phyloP scores from a whole-genome alignment of 2,329 filamentous ascomycete genomes.

The Fusarium austroafricanum region DNA sequence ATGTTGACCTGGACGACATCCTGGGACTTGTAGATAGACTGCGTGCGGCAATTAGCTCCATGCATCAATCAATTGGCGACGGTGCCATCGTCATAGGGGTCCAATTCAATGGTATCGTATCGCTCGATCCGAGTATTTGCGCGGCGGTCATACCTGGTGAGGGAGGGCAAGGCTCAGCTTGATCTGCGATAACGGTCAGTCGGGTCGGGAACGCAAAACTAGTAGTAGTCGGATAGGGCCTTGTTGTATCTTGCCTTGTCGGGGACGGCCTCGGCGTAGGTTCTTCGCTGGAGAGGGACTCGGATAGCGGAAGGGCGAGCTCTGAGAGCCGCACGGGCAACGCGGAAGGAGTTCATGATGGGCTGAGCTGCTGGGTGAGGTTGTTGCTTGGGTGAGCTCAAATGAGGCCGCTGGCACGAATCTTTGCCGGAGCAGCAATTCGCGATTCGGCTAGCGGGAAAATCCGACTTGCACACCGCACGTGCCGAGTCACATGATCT shows the following conservation, averaged over 20 bases:
- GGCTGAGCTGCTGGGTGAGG: slow-evolving; percentile 62
- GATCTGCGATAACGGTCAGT: slow-evolving; percentile 68
- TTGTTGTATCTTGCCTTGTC: slow-evolving; percentile 72
- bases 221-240: slow-evolving; percentile 21
- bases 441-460: slow-evolving; percentile 55
- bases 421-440: slow-evolving; percentile 58
- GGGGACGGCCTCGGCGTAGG: slow-evolving; percentile 87
- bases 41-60: slow-evolving; percentile 64
- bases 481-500: slow-evolving; percentile 50
- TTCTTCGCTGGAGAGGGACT: slow-evolving; percentile 83
- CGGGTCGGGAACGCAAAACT: slow-evolving; percentile 34
- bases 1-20: slow-evolving; percentile 96
- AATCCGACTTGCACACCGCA: slow-evolving; percentile 53
- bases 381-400: slow-evolving; percentile 59
- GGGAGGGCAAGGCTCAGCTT: slow-evolving; percentile 97
- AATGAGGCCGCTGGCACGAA: slow-evolving; percentile 60
- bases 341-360: slow-evolving; percentile 94
- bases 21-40: slow-evolving; percentile 77
- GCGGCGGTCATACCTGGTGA: slow-evolving; percentile 83
- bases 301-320: slow-evolving; percentile 82
- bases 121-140: slow-evolving; percentile 34
- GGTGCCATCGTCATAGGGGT: slow-evolving; percentile 32
- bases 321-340: slow-evolving; percentile 90
- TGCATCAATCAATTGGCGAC: slow-evolving; percentile 44
- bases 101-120: slow-evolving; percentile 48